A percentile compares a stretch with the other conserved stretches of the same genome.
phyloP scores from a whole-genome alignment of 805 yeast species.

The Saccharomyces eubayanus region DNA sequence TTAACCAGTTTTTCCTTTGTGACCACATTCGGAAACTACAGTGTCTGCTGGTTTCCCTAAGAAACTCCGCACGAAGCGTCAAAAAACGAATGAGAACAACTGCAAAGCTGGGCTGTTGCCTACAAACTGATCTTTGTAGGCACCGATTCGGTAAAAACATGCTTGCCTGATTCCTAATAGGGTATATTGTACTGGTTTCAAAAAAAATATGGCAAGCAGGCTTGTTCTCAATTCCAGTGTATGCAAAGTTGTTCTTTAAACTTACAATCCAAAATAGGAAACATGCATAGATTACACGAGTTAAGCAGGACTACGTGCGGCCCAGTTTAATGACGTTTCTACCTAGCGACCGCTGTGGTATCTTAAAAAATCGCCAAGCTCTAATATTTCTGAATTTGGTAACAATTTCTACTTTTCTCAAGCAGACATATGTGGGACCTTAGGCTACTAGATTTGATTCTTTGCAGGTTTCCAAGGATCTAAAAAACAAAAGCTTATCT shows the following conservation, averaged over 20 bases:
- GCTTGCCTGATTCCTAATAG: neutral
- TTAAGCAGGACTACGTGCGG: neutral
- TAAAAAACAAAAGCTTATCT: neutral
- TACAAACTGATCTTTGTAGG: neutral
- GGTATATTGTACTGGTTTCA: neutral
- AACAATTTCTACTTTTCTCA: neutral
- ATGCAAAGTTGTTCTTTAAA: neutral
- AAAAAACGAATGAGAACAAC: neutral
- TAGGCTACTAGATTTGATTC: neutral
- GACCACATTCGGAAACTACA: neutral
- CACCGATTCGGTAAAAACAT: neutral
- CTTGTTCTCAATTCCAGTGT: neutral
- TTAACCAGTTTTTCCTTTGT: neutral
- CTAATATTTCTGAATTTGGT: neutral
- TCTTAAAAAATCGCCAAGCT: neutral
- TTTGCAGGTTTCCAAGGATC: neutral
- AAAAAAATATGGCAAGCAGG: neutral
- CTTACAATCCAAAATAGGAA: neutral
- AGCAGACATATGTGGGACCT: neutral
- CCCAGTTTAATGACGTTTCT: neutral
- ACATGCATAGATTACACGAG: neutral
- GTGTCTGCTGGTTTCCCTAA: neutral
- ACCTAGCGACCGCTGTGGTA: neutral
- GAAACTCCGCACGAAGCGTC: neutral
- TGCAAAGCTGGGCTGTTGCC: neutral